Evolutionary conservation across 768 basidiomycete species (phyloP).

Genomic region (Leccinum uliginosum): DNA sequence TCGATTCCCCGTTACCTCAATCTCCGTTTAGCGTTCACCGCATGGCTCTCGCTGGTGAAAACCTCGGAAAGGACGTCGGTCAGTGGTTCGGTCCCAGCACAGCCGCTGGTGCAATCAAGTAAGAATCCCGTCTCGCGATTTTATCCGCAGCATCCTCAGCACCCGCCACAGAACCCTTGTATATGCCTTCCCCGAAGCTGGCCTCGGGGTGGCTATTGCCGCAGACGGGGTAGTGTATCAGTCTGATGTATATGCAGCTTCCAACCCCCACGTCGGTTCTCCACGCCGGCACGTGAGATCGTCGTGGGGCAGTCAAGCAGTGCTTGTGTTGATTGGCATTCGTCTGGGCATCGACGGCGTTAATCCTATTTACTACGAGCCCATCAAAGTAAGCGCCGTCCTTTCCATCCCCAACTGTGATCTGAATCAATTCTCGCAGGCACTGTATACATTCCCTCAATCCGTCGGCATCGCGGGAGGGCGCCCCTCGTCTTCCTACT

Average conservation of each 20-base stretch:
- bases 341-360: slow-evolving; percentile 89
- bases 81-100: slow-evolving; percentile 98
- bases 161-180: slow-evolving; percentile 57
- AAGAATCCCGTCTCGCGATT: slow-evolving; percentile 16
- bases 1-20: slow-evolving; percentile 80
- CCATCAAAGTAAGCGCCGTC: slow-evolving; percentile 56
- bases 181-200: slow-evolving; percentile 72
- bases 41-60: slow-evolving; percentile 93
- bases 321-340: slow-evolving; percentile 81
- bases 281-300: slow-evolving; percentile 29
- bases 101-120: slow-evolving; percentile 96
- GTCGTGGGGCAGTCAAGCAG: slow-evolving; percentile 78
- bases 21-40: slow-evolving; percentile 94
- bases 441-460: slow-evolving; percentile 89
- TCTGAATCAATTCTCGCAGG: slow-evolving; percentile 37
- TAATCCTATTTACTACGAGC: slow-evolving; percentile 91
- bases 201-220: slow-evolving; percentile 77
- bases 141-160: slow-evolving; percentile 2
- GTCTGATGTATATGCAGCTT: slow-evolving; percentile 81
- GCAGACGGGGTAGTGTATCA: slow-evolving; percentile 80
- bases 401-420: background rate
- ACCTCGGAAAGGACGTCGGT: slow-evolving; percentile 91
- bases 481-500: slow-evolving; percentile 94
- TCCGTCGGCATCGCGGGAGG: slow-evolving; percentile 96
- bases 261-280: slow-evolving; percentile 33